These are phyloP conservation scores for Apiospora kogelbergensis DNA, from an alignment of 2,329 filamentous ascomycete genomes.

Conservation along the genomic window DNA sequence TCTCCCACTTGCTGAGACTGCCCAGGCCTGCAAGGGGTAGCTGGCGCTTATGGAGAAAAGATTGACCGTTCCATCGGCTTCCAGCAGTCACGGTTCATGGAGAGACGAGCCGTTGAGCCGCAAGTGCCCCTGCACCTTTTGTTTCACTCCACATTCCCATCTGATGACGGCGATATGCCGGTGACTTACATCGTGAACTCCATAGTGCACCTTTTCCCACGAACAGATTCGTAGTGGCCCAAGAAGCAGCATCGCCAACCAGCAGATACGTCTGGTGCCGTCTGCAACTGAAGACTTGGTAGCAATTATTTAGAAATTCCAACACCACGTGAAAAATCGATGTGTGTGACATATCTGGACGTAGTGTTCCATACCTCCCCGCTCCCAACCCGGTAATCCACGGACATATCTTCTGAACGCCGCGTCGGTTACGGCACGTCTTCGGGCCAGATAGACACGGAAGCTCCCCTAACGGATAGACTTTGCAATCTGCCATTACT, in stretches of 20 bases:
- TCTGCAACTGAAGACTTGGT: too few relatives aligned
- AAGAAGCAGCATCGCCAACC: background rate
- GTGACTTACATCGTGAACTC: background rate
- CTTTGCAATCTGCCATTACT: too few relatives aligned
- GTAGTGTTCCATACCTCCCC: too few relatives aligned
- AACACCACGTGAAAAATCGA: too few relatives aligned
- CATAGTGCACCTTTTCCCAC: background rate
- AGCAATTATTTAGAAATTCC: too few relatives aligned
- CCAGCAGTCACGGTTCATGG: background rate
- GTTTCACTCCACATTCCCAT: background rate
- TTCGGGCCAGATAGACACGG: too few relatives aligned
- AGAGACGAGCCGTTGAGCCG: conserved; percentile 2
- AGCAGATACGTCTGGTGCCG: too few relatives aligned
- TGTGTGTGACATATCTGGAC: too few relatives aligned
- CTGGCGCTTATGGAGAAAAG: background rate
- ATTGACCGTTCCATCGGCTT: background rate
- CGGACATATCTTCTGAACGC: too few relatives aligned
- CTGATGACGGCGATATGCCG: background rate
- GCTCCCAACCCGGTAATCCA: too few relatives aligned
- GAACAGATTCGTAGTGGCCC: background rate
- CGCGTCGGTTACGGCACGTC: too few relatives aligned
- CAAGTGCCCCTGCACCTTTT: background rate
- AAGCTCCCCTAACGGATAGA: too few relatives aligned
- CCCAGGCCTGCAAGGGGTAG: background rate
- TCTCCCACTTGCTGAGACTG: background rate